Evolutionary conservation across 305 asterid species (phyloP).

Genomic region (Fraxinus albicans): DNA sequence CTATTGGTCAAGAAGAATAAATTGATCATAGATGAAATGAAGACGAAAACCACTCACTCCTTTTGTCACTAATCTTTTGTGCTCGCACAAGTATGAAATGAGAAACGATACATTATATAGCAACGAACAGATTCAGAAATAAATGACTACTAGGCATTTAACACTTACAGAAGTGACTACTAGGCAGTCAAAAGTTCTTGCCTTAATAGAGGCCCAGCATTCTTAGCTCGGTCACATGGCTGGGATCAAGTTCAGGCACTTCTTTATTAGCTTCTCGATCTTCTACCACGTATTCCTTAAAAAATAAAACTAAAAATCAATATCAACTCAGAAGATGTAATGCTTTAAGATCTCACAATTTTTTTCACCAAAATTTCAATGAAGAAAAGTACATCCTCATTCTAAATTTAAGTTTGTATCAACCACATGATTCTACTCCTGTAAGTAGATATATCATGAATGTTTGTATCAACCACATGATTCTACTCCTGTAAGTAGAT

Average conservation of each 20-base stretch:
- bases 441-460: neutral
- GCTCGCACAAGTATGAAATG: neutral
- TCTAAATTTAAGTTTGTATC: neutral
- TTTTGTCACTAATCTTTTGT: neutral
- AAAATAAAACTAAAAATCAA: slow-evolving; percentile 7
- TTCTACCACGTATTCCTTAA: slow-evolving; percentile 89
- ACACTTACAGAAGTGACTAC: neutral
- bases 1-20: neutral
- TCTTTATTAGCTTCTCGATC: slow-evolving; percentile 73
- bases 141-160: neutral
- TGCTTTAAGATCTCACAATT: neutral
- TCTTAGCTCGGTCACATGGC: slow-evolving; percentile 53
- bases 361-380: neutral
- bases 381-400: neutral
- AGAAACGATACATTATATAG: neutral
- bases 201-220: slow-evolving; percentile 58
- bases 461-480: neutral
- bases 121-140: neutral
- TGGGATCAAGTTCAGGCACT: slow-evolving; percentile 48
- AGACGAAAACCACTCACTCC: neutral
- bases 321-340: neutral
- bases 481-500: neutral
- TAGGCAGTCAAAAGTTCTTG: neutral
- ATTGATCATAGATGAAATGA: neutral
- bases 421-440: neutral